Percentiles rank a stretch among this genome's conserved stretches.
These are phyloP conservation scores for Oxyria digyna DNA, from an alignment of 148 eudicot species.

Conservation along the genomic window DNA sequence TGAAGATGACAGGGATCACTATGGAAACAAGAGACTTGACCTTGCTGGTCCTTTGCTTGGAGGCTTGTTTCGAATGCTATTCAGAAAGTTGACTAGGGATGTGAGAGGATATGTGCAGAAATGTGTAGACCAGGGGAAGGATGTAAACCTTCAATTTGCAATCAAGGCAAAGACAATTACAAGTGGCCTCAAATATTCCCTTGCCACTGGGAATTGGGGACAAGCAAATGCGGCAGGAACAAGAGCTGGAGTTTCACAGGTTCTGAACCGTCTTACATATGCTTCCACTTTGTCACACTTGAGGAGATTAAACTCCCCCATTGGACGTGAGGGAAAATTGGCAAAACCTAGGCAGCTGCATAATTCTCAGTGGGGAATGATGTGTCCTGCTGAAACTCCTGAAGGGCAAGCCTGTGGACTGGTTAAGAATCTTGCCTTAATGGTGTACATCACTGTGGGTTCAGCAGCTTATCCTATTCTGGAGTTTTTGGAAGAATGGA, in stretches of 20 bases:
- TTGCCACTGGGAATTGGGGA: slow-evolving; percentile 99
- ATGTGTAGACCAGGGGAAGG: slow-evolving; percentile 90
- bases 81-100: slow-evolving; percentile 93
- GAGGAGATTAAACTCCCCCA: slow-evolving; percentile 87
- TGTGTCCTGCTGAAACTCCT: slow-evolving; percentile 99
- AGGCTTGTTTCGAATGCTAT: slow-evolving; percentile 87
- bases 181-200: slow-evolving; percentile 93
- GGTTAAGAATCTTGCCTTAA: slow-evolving; percentile 92
- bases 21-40: slow-evolving; percentile 94
- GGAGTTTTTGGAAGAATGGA: slow-evolving; percentile 98
- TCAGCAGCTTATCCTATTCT: slow-evolving; percentile 95
- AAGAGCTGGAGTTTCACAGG: slow-evolving; percentile 99
- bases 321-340: slow-evolving; percentile 95
- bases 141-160: slow-evolving; percentile 88
- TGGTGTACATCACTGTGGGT: slow-evolving; percentile 94
- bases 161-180: slow-evolving; percentile 97
- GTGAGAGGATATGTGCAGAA: slow-evolving; percentile 92
- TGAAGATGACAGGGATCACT: slow-evolving; percentile 98
- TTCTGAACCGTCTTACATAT: slow-evolving; percentile 92
- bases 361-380: slow-evolving; percentile 99
- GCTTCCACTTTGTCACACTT: slow-evolving; percentile 95
- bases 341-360: slow-evolving; percentile 98
- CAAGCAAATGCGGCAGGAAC: slow-evolving; percentile 99
- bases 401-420: slow-evolving; percentile 99
- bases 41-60: slow-evolving; percentile 99